phyloP scores from a whole-genome alignment of 2,329 filamentous ascomycete species.

The Penicillium janthinellum region DNA sequence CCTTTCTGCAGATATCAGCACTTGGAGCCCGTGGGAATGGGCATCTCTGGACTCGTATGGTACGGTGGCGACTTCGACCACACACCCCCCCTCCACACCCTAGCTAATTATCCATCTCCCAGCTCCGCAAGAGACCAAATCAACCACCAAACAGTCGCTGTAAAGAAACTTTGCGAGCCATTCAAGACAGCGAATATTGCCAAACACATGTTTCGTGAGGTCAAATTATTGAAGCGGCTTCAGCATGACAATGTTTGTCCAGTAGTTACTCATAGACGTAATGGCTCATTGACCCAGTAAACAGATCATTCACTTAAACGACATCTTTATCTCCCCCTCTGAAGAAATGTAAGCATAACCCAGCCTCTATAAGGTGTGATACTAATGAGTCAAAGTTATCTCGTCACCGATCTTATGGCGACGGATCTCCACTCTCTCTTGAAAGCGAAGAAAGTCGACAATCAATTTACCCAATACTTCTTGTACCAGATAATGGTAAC shows the following conservation, averaged over 20 bases:
- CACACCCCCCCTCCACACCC: not conserved
- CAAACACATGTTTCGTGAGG: conserved; percentile 93
- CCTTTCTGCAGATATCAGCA: conserved; percentile 77
- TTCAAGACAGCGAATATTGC: conserved; percentile 98
- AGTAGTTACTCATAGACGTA: not conserved
- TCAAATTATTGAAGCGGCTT: conserved; percentile 95
- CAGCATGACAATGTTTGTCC: conserved; percentile 86
- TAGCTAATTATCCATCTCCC: conserved; percentile 5
- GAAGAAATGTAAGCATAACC: conserved; percentile 83
- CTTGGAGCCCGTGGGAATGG: conserved; percentile 96
- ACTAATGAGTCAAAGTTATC: conserved; percentile 65
- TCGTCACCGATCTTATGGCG: conserved; percentile 94
- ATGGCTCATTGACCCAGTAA: conserved; percentile 20
- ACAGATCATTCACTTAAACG: conserved; percentile 93
- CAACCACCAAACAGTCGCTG: conserved; percentile 90
- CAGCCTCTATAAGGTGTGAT: not conserved
- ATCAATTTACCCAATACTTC: conserved; percentile 99
- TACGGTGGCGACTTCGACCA: conserved; percentile 51
- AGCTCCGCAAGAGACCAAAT: conserved; percentile 98
- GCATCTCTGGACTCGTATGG: conserved; percentile 97
- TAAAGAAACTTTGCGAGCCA: conserved; percentile 99
- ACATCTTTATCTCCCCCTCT: conserved; percentile 98
- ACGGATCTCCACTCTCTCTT: conserved; percentile 94
- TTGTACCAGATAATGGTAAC: conserved; percentile 96
- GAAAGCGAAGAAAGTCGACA: conserved; percentile 91